Conservation (phyloP, 2,329 filamentous ascomycete species). For the Fusarium sp. region DNA sequence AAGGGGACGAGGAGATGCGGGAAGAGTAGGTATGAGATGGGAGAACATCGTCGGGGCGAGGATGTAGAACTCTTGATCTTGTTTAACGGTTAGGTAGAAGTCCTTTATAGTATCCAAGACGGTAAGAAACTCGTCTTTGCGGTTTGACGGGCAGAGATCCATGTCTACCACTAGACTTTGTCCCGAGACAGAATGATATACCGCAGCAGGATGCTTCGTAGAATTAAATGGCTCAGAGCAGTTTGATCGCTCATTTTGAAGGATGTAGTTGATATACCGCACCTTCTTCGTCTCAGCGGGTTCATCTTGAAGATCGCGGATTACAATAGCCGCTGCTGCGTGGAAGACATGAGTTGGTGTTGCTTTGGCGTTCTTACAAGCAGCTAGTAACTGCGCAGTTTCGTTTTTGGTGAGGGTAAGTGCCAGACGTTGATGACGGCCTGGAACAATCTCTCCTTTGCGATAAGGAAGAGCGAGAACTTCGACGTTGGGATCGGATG, state of each 20-base stretch:
- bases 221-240: slow-evolving; percentile 44
- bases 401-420: slow-evolving; percentile 29
- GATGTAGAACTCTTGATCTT: slow-evolving; percentile 48
- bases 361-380: slow-evolving; percentile 32
- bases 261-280: slow-evolving; percentile 49
- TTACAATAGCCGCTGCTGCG: slow-evolving; percentile 47
- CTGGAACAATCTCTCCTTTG: slow-evolving; percentile 28
- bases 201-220: slow-evolving; percentile 39
- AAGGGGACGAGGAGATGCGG: neutral
- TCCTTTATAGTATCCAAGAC: slow-evolving; percentile 43
- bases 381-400: slow-evolving; percentile 33
- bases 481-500: neutral
- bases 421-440: slow-evolving; percentile 44
- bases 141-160: neutral
- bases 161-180: slow-evolving; percentile 46
- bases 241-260: slow-evolving; percentile 48
- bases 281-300: slow-evolving; percentile 3
- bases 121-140: slow-evolving; percentile 37
- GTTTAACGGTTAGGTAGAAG: slow-evolving; percentile 47
- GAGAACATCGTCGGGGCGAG: slow-evolving; percentile 45
- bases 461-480: slow-evolving; percentile 38
- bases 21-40: slow-evolving; percentile 21
- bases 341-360: slow-evolving; percentile 52
- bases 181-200: slow-evolving; percentile 50
- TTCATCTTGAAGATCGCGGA: slow-evolving; percentile 45